phyloP scores from a whole-genome alignment of 2,329 filamentous ascomycete genomes.

The Hypoxylon sp. region DNA sequence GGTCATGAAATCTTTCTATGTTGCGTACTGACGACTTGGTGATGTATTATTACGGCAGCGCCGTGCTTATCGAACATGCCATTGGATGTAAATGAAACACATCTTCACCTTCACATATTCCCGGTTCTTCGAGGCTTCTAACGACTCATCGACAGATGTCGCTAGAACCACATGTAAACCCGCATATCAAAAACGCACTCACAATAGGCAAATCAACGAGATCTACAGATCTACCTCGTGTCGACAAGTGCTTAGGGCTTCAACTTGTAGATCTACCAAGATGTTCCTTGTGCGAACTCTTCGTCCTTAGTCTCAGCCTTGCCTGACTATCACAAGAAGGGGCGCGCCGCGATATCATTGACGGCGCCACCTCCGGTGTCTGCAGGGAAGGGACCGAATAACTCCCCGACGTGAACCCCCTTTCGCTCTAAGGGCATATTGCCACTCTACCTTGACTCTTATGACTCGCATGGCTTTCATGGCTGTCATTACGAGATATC shows the following conservation, averaged over 20 bases:
- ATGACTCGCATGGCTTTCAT: background rate
- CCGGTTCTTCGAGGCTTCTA: conserved; percentile 1
- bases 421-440: conserved; percentile 4
- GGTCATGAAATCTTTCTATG: conserved; percentile 21
- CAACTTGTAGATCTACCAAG: conserved; percentile 31
- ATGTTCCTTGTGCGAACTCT: conserved; percentile 23
- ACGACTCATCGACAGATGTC: conserved; percentile 6
- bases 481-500: conserved; percentile 27
- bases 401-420: conserved; percentile 2
- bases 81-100: conserved; percentile 21
- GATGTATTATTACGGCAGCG: conserved; percentile 31
- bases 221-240: conserved; percentile 46
- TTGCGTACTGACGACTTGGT: conserved; percentile 35
- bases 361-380: conserved; percentile 22
- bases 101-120: conserved; percentile 22
- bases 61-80: conserved; percentile 7
- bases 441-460: conserved; percentile 9
- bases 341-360: conserved; percentile 6
- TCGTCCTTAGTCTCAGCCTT: conserved; percentile 22
- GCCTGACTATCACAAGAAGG: conserved; percentile 7
- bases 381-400: conserved; percentile 13
- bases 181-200: conserved; percentile 13
- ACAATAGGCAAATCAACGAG: conserved; percentile 20
- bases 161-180: conserved; percentile 2
- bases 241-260: conserved; percentile 24